Base-by-base conservation (phyloP, 2,329 filamentous ascomycete species). In the Trichophyton simii region DNA sequence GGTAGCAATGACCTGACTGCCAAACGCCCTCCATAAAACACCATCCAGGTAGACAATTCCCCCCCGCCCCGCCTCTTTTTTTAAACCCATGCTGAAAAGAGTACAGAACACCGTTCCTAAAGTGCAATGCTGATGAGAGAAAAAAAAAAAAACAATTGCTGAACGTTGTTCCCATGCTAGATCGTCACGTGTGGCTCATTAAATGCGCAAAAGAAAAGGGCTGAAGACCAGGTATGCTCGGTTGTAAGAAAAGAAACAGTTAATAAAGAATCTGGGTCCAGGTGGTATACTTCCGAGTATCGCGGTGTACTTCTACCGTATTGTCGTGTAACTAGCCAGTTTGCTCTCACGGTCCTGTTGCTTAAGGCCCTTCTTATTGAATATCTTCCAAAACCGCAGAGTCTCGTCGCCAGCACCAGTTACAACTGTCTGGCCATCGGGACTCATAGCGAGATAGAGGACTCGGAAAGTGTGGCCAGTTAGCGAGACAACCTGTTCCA, bases 391-490 rank as follows among this genome's bases (percentile, higher is more conserved):
- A 76, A 99, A 99, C 50, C 94, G 81, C 58, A 99, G 76, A 0
- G 94, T 99, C 77, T 99, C 94, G 67, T 99, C 94, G 15, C 94
- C 94, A 3, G 94, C 94, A 25, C 94, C 94, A 0, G 94, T 99
- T 11, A 97, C 94, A 20, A 99, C 89, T 2, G 90, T 88, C 67
- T 91, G 85, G 18, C 94, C 94, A 70, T 97, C 92, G 0, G 94
- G 94, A 70, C 91, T 96, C 91, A 97, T 97, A 36, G 91, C 91
- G 59, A 99, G 80, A 72, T 97, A 99, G 2, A 99, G 80, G 11
- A 99, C 94, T 70, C 94, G 87, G 75, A 95, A 97, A 1, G 94
- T 99, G 73, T 99, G 94, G 0, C 94, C 94, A 0, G 94, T 99
- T 54, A 99, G 79, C 67, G 89, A 95, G 46, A 90, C 92, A 7